These are phyloP conservation scores for Sapria himalayana DNA, from an alignment of 345 rosid genomes.

Conservation along the genomic window DNA sequence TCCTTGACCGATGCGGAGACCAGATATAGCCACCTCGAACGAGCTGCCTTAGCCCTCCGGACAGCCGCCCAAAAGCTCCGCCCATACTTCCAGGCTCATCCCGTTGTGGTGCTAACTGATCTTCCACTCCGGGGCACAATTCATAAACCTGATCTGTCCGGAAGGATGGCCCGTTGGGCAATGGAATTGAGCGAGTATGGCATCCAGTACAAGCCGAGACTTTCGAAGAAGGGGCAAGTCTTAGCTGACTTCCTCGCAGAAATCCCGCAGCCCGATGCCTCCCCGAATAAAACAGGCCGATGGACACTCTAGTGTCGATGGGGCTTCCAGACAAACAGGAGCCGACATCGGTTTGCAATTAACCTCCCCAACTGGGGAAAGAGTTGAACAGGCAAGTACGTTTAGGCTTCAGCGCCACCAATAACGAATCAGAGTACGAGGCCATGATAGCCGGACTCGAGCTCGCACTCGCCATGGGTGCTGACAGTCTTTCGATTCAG, in stretches of 20 bases:
- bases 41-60: too few relatives aligned
- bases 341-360: neutral
- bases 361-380: neutral
- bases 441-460: too few relatives aligned
- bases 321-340: neutral
- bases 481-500: too few relatives aligned
- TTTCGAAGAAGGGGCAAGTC: neutral
- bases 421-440: too few relatives aligned
- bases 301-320: neutral
- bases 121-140: neutral
- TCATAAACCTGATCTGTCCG: neutral
- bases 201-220: neutral
- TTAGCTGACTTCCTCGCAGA: neutral
- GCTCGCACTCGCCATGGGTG: too few relatives aligned
- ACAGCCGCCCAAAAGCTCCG: neutral
- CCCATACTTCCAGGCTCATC: neutral
- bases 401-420: too few relatives aligned
- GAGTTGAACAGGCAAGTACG: neutral
- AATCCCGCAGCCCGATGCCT: neutral
- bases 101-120: neutral
- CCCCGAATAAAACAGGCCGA: neutral
- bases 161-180: neutral
- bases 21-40: too few relatives aligned
- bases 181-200: neutral
- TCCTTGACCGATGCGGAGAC: neutral